Base-by-base conservation (phyloP, 192 early-diverging fungal species). In the Allomyces macrogynus region DNA sequence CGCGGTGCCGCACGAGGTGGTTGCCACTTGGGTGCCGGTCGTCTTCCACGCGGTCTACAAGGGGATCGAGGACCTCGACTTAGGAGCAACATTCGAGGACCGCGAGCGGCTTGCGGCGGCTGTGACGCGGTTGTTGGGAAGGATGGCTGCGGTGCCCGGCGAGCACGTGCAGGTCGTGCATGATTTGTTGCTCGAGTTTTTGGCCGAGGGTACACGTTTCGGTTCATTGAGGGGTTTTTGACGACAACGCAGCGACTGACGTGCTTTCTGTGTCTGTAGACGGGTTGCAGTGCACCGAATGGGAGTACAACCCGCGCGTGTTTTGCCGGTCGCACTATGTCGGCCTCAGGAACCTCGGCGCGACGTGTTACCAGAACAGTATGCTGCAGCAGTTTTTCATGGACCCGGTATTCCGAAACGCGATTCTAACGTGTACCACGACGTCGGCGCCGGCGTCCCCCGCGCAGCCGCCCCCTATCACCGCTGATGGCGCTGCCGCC, bases 331-430 rank as follows among this genome's bases (percentile, higher is more conserved):
- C 49, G 49, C 20, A 14, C 49, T 76, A 72, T 25, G 83, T 79
- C 4, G 83, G 83, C 22, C 73, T 84, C 49, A 66, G 70, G 66
- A 84, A 84, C 61, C 61, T 78, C n/a, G 83, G 83, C 12, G 81
- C 84, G 14, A 84, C 82, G 20, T 84, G 83, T 67, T 84, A 84
- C 68, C 77, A 81, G 25, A 82, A 81, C 69, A 77, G 82, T 0
- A 69, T 77, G 24, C 49, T 82, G 61, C 83, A 84, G 63, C 84
- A 85, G 73, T 74, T 84, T 43, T 84, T 71, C 49, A 81, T 81
- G 77, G 77, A 75, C 62, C 69, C 70, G 62, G 70, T 60, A 10
- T 81, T 81, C 65, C 67, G 80, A 24, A 22, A 64, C 20, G 72
- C 72, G 5, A 77, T 81, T n/a, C 64, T 81, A 4, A 57, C 16